These are phyloP conservation scores for Aureobasidium pullulans DNA, from an alignment of 2,329 filamentous ascomycete species.

Conservation along the genomic window DNA sequence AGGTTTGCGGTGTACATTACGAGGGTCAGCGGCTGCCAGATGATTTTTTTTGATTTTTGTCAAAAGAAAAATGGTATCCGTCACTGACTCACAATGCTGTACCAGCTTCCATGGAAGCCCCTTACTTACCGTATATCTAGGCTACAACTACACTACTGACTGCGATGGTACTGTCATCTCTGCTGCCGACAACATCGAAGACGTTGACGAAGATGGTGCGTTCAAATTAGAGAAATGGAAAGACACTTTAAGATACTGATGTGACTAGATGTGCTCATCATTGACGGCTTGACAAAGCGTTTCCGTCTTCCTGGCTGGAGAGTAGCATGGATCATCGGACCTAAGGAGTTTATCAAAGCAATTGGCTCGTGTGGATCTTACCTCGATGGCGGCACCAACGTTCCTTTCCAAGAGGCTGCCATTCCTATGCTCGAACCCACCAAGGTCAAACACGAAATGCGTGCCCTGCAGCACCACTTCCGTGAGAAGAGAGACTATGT, in stretches of 20 bases:
- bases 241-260: background rate
- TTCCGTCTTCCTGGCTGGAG: conserved; percentile 95
- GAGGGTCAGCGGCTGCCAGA: too few relatives aligned
- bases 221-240: conserved; percentile 7
- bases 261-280: conserved; percentile 62
- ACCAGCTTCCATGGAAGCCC: conserved; percentile 40
- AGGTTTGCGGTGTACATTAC: too few relatives aligned
- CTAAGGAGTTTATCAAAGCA: conserved; percentile 92
- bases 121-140: too few relatives aligned
- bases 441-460: conserved; percentile 78
- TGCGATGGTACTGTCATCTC: conserved; percentile 88
- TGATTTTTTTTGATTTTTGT: too few relatives aligned
- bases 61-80: too few relatives aligned
- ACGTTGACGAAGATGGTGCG: conserved; percentile 66
- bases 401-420: conserved; percentile 91
- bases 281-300: conserved; percentile 92
- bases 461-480: conserved; percentile 83
- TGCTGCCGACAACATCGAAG: conserved; percentile 80
- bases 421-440: conserved; percentile 85
- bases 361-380: conserved; percentile 90
- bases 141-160: conserved; percentile 90
- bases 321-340: conserved; percentile 91
- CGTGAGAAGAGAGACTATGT: conserved; percentile 89
- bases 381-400: conserved; percentile 88
- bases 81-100: conserved; percentile 30